Evolutionary conservation across 2,329 filamentous ascomycete genomes (phyloP), one percentile per base, ranked within the genome.

Genomic region (Aspergillus candidus): DNA sequence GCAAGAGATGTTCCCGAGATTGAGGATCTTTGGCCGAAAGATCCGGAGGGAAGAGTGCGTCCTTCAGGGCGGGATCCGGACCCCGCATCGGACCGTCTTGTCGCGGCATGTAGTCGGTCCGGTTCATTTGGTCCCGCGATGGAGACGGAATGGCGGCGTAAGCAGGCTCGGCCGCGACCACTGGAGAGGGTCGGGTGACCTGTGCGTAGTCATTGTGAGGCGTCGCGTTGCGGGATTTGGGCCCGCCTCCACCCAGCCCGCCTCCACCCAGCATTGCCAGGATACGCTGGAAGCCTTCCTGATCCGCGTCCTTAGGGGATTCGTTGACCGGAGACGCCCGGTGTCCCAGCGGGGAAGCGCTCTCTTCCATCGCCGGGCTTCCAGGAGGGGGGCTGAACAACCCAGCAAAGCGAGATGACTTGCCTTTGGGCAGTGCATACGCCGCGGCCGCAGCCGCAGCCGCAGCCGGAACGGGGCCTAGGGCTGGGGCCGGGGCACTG

Each of bases 341-440:
- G 27, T 54, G 41, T 40, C 45, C 52, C 14, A 47, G 44, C 27
- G 56, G 56, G 15, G 54, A 53, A 17, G 63, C 64, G 2, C 57
- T 47, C 32, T 63, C 63, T 45, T 57, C 22, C 22, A 27, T 67
- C 14, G 64, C 65, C 45, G 74, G 71, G 12, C 81, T 79, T 51
- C 84, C 75, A n/a, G 71, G 58, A 7, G 71, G 75, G 37, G 78
- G 70, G 32, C 74, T 75, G 61, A 90, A 88, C 56, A 96, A 86
- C 3, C 84, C 88, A 40, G 88, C 89, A 61, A 96, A 96, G 43
- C 88, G 78, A 11, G 90, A 96, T 4, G 86, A 79, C 59, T 91
- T 90, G 22, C 22, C 22, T 10, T 27, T 27, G 22, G 22, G 22
- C 22, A 10, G 22, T 27, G 22, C 22, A 3, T 7, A 10, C 2